Conservation (phyloP, 1,284 basidiomycete species). For the Ganoderma sinense region DNA sequence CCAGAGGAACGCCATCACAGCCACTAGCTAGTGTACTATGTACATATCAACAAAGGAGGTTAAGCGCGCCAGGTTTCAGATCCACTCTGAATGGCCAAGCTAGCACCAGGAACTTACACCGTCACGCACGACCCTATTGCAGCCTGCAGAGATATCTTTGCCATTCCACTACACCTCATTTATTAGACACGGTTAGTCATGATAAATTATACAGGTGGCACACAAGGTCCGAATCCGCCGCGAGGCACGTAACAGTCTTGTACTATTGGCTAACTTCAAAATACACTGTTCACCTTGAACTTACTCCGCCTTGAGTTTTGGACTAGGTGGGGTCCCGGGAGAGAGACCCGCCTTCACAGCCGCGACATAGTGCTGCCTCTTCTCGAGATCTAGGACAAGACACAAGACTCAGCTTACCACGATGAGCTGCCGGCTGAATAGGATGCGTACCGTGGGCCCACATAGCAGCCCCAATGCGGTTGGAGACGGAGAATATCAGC, state of each 20-base stretch:
- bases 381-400: constrained; percentile 69
- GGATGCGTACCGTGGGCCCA: constrained; percentile 78
- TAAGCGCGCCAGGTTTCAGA: too few relatives aligned
- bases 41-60: too few relatives aligned
- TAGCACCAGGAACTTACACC: too few relatives aligned
- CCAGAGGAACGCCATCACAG: too few relatives aligned
- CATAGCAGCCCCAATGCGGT: constrained; percentile 90
- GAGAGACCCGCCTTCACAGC: constrained; percentile 31
- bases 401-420: not conserved
- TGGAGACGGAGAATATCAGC: constrained; percentile 82
- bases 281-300: not conserved
- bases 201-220: not conserved
- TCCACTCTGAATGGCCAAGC: too few relatives aligned
- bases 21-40: too few relatives aligned
- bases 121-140: too few relatives aligned
- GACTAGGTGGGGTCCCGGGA: constrained; percentile 5
- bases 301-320: constrained; percentile 20
- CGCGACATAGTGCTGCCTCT: constrained; percentile 75
- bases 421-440: not conserved
- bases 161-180: not conserved
- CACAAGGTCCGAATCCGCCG: not conserved
- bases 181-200: not conserved
- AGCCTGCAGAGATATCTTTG: too few relatives aligned
- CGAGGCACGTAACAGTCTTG: not conserved
- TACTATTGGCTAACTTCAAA: not conserved